Percentiles rank a stretch among this genome's conserved stretches.
These are phyloP conservation scores for Pyrrhoderma lamaoense DNA, from an alignment of 1,284 basidiomycete genomes.

Conservation along the genomic window DNA sequence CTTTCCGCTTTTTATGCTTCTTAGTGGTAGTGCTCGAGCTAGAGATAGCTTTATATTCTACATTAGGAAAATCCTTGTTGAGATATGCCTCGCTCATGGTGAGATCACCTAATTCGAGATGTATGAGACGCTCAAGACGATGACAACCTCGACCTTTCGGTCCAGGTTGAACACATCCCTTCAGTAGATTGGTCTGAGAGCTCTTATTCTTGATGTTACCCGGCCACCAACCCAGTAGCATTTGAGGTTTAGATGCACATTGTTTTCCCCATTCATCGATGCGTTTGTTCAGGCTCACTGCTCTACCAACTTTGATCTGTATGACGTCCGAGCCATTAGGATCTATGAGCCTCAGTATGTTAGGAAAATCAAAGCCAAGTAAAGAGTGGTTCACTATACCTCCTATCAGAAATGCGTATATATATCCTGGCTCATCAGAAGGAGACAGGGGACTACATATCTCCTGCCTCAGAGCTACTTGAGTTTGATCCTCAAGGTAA, in stretches of 20 bases:
- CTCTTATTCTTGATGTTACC: constrained; percentile 29
- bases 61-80: constrained; percentile 37
- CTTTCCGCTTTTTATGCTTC: neutral
- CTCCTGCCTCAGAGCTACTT: constrained; percentile 53
- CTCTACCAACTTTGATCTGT: constrained; percentile 46
- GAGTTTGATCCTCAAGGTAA: constrained; percentile 57
- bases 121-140: constrained; percentile 59
- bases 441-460: constrained; percentile 61
- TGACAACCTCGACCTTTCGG: constrained; percentile 41
- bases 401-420: constrained; percentile 71
- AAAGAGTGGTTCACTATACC: constrained; percentile 32
- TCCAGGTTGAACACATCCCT: constrained; percentile 44
- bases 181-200: constrained; percentile 31
- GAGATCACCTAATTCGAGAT: constrained; percentile 68
- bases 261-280: constrained; percentile 72
- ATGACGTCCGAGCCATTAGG: constrained; percentile 28
- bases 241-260: constrained; percentile 42
- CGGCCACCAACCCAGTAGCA: constrained; percentile 49
- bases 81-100: constrained; percentile 53
- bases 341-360: constrained; percentile 21
- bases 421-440: constrained; percentile 61
- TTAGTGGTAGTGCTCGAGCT: constrained; percentile 1
- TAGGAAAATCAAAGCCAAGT: neutral
- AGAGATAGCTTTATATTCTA: constrained; percentile 22
- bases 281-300: constrained; percentile 40